These are phyloP conservation scores for Protomyces pachydermus DNA, from an alignment of 1,139 yeast genomes.

Conservation along the genomic window DNA sequence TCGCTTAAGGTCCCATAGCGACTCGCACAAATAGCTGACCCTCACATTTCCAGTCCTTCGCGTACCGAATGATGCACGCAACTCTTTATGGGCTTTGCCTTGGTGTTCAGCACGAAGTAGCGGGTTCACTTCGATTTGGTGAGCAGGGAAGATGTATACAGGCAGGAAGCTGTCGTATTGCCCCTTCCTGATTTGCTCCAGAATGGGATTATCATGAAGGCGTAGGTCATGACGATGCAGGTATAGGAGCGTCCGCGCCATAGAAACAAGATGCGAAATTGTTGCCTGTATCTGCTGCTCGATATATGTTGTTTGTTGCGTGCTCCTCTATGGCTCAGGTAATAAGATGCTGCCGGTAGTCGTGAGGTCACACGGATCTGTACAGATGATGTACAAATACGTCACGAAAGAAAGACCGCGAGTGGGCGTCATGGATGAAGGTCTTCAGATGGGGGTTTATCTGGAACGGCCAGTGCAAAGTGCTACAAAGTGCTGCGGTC, in stretches of 20 bases:
- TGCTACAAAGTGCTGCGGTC: too few relatives aligned
- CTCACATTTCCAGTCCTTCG: conserved; percentile 21
- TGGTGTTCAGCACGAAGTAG: conserved; percentile 7
- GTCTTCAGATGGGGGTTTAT: too few relatives aligned
- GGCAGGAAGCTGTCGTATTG: conserved; percentile 8
- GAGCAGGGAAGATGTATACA: conserved; percentile 16
- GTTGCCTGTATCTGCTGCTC: background rate
- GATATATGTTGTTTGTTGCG: background rate
- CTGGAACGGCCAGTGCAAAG: too few relatives aligned
- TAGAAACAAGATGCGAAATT: background rate
- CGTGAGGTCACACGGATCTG: background rate
- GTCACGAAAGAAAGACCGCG: too few relatives aligned
- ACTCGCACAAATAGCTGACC: conserved; percentile 16
- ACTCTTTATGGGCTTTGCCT: background rate
- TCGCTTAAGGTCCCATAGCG: conserved; percentile 20
- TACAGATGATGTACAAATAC: background rate
- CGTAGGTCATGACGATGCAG: conserved; percentile 22
- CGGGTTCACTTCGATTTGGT: conserved; percentile 22
- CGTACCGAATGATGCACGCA: conserved; percentile 10
- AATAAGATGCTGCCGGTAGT: too few relatives aligned
- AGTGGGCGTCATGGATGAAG: too few relatives aligned
- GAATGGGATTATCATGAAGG: conserved; percentile 21
- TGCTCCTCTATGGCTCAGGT: background rate
- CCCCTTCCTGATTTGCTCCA: conserved; percentile 8
- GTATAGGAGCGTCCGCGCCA: conserved; percentile 19